These are phyloP conservation scores for Triangularia verruculosa DNA, from an alignment of 2,329 filamentous ascomycete species.

Conservation along the genomic window DNA sequence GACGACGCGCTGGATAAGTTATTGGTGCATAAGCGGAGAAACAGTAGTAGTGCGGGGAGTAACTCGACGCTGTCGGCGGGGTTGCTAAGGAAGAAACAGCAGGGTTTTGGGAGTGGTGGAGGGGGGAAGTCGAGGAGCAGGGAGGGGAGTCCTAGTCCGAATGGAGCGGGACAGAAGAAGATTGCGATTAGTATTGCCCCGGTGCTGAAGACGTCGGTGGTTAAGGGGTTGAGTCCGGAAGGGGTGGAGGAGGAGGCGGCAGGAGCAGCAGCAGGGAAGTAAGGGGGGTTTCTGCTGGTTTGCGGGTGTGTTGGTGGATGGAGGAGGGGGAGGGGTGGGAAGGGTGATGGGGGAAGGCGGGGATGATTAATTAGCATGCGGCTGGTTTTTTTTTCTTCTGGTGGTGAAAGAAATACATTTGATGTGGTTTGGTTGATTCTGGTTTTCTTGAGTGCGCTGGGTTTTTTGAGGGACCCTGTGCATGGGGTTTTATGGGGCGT, in stretches of 20 bases:
- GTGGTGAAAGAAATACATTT: too few relatives aligned
- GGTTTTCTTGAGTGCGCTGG: too few relatives aligned
- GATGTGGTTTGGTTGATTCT: too few relatives aligned
- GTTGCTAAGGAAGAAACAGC: constrained; percentile 41
- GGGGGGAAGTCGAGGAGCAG: not conserved
- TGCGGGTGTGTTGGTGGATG: not conserved
- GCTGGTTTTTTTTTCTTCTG: too few relatives aligned
- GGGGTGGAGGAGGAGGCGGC: not conserved
- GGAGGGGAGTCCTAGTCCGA: not conserved
- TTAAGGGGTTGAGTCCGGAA: not conserved
- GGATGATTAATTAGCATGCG: too few relatives aligned
- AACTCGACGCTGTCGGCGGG: constrained; percentile 38
- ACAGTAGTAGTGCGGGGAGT: constrained; percentile 51
- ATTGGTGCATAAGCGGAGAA: constrained; percentile 61
- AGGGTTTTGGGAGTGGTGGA: constrained; percentile 4
- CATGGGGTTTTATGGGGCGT: too few relatives aligned
- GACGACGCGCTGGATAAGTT: constrained; percentile 89
- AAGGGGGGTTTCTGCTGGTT: not conserved
- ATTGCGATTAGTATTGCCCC: constrained; percentile 28
- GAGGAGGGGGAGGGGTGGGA: not conserved
- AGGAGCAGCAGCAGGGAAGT: not conserved
- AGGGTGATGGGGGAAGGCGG: not conserved
- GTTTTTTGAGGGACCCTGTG: too few relatives aligned
- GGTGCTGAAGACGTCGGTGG: constrained; percentile 17
- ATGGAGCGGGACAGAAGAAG: constrained; percentile 17